Conservation (phyloP, 495 filamentous ascomycete genomes). For the Podospora sp. region DNA sequence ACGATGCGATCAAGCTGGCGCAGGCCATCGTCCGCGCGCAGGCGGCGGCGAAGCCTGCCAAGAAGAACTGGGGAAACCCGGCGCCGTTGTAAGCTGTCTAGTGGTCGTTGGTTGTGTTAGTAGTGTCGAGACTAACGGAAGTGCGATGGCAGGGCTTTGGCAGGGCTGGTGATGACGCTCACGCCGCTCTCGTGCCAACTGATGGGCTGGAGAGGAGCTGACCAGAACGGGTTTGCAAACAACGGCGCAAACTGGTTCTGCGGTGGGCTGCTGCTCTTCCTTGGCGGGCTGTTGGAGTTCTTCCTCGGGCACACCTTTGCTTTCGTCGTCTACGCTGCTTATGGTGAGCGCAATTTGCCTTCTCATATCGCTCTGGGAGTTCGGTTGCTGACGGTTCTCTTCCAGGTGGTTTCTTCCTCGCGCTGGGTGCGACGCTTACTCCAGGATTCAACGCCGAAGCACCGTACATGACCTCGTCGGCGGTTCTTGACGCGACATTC, state of each 20-base stretch:
- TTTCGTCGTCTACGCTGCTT: constrained; percentile 22
- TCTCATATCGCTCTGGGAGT: neutral
- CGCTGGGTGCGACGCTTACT: constrained; percentile 23
- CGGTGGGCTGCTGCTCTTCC: constrained; percentile 19
- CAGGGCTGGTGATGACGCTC: constrained; percentile 23
- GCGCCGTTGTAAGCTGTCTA: constrained; percentile 10
- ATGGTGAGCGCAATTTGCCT: constrained; percentile 4
- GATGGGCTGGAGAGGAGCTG: constrained; percentile 25
- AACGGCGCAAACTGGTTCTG: constrained; percentile 26
- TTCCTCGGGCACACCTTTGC: constrained; percentile 25
- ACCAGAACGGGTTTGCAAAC: constrained; percentile 17
- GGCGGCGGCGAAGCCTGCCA: neutral
- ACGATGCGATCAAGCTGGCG: neutral
- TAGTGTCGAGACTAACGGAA: neutral
- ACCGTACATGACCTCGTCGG: constrained; percentile 11
- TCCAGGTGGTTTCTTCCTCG: constrained; percentile 25
- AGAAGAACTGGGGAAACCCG: constrained; percentile 24
- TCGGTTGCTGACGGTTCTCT: neutral
- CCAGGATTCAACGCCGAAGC: constrained; percentile 20
- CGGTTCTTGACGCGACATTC: constrained; percentile 13
- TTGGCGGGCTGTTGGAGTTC: constrained; percentile 23
- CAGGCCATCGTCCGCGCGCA: constrained; percentile 10
- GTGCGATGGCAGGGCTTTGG: constrained; percentile 15
- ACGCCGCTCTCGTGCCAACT: constrained; percentile 24
- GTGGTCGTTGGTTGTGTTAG: neutral